These are phyloP conservation scores for Skeletonema menzelii DNA, from an alignment of 108 stramenopile genomes.

Conservation along the genomic window DNA sequence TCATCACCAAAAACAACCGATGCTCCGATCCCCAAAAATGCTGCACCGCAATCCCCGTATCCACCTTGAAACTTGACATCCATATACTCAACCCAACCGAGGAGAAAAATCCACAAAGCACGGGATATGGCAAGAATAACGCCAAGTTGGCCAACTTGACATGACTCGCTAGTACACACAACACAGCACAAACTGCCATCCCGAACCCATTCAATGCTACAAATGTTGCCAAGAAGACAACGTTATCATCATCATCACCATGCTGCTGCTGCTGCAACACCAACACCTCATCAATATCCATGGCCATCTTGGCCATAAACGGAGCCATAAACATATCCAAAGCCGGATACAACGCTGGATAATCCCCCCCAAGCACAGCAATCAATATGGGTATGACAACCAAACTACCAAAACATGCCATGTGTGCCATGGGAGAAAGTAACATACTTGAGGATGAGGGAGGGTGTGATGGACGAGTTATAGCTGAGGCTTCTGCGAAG, in stretches of 20 bases:
- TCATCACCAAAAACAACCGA: conserved; percentile 19
- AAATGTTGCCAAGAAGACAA: conserved; percentile 61
- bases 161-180: conserved; percentile 55
- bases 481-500: conserved; percentile 62
- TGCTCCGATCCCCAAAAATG: conserved; percentile 47
- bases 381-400: conserved; percentile 20
- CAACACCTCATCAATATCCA: conserved; percentile 52
- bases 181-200: conserved; percentile 43
- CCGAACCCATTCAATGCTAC: conserved; percentile 57
- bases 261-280: too few relatives aligned
- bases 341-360: conserved; percentile 45
- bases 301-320: conserved; percentile 65
- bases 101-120: conserved; percentile 80
- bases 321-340: conserved; percentile 73
- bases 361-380: conserved; percentile 15
- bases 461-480: conserved; percentile 55
- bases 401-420: conserved; percentile 32
- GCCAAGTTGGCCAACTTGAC: conserved; percentile 71
- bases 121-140: conserved; percentile 63
- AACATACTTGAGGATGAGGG: conserved; percentile 7
- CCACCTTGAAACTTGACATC: conserved; percentile 64
- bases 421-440: conserved; percentile 35
- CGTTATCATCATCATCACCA: conserved; percentile 36
- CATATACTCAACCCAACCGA: conserved; percentile 69
- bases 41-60: conserved; percentile 41